phyloP scores from a whole-genome alignment of 768 basidiomycete species.

The Cubamyces sp. region DNA sequence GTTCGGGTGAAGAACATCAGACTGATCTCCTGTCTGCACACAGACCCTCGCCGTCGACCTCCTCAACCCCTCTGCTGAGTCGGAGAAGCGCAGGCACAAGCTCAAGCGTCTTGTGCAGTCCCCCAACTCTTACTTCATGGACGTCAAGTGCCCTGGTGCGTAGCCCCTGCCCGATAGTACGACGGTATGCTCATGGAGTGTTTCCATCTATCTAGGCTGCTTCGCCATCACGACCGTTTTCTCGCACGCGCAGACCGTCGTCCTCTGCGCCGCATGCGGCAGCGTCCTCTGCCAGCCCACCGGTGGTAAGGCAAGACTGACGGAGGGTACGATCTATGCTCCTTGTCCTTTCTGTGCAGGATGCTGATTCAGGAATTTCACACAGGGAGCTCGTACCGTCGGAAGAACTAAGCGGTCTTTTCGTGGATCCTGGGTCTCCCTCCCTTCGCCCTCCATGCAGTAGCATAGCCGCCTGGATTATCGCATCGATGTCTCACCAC shows the following conservation, averaged over 20 bases:
- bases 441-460: conserved; percentile 20
- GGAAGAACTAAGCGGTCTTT: conserved; percentile 69
- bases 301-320: conserved; percentile 96
- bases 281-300: conserved; percentile 97
- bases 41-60: conserved; percentile 97
- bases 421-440: conserved; percentile 14
- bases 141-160: conserved; percentile 97
- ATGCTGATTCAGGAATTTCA: conserved; percentile 17
- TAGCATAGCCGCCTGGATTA: conserved; percentile 23
- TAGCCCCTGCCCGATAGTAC: conserved; percentile 27
- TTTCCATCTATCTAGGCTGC: conserved; percentile 61
- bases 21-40: neutral
- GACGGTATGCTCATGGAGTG: conserved; percentile 7
- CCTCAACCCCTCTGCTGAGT: conserved; percentile 90
- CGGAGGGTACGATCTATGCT: conserved; percentile 74
- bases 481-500: conserved; percentile 22
- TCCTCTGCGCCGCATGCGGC: conserved; percentile 90
- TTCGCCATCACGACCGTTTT: conserved; percentile 97
- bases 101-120: conserved; percentile 99
- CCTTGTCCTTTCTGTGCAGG: conserved; percentile 20
- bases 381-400: conserved; percentile 94
- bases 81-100: conserved; percentile 93
- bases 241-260: conserved; percentile 98
- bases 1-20: neutral
- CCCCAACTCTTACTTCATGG: conserved; percentile 99